Base-by-base conservation (phyloP, 2,329 filamentous ascomycete genomes). In the Neopestalotiopsis clavispora region DNA sequence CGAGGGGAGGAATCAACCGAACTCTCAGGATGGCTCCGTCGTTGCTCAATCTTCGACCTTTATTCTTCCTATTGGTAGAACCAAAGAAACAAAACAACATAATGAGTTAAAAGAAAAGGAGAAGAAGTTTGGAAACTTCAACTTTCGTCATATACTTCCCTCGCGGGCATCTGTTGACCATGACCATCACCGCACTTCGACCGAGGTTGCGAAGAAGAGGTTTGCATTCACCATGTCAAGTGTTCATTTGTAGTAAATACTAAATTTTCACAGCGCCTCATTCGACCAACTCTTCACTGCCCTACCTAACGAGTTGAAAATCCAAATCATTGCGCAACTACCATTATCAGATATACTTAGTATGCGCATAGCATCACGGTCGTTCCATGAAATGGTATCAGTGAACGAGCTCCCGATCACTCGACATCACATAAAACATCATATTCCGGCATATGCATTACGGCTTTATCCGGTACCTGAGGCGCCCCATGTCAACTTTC, bases 251-350 rank as follows among this genome's bases (percentile, higher is more conserved):
- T 14, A 9, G 4, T 20, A 10, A 23, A 20, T 65, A 38, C 61
- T 59, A 59, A 59, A 17, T n/a, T 9, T 23, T 40, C 62, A 14
- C 68, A 83, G 83, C 69, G 69, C 84, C 4, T 82, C 86, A 1
- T 84, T 90, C 58, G 85, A 88, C 69, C 83, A 87, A 65, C 81
- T 89, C n/a, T 90, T 91, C 71, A 79, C 86, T 28, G 80, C 80
- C 38, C 79, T 91, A 5, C 89, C 89, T 2, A 88, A 84, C 69
- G 89, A 91, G 77, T 78, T 91, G 60, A 89, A 91, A 76, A 84
- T 90, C 30, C 87, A 91, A 73, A 86, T 91, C 71, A 86, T 91
- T 64, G 84, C 87, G 2, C 84, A 85, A 1, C 80, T 91, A 34
- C 87, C 89, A 0, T 82, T 91, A 49, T 86, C 86, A 40, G 88